Conservation (phyloP, 306 rosid species). For the Argentina anserina region DNA sequence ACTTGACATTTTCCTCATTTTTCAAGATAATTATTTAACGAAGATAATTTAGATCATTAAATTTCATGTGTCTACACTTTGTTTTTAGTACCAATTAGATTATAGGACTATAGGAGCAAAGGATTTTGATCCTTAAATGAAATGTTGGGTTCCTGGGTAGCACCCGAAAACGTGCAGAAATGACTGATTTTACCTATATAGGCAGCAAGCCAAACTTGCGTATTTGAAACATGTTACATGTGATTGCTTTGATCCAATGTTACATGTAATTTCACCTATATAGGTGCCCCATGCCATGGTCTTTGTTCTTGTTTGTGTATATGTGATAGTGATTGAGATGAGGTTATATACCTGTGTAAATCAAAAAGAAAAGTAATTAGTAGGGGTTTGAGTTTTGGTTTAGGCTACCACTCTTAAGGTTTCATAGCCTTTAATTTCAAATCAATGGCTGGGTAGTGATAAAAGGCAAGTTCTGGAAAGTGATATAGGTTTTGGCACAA, state of each 20-base stretch:
- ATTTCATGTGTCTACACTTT: too few species aligned
- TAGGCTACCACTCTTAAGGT: neutral
- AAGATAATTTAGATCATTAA: too few species aligned
- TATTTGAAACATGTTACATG: neutral
- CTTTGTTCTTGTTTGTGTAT: neutral
- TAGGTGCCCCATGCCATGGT: neutral
- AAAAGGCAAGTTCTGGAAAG: too few species aligned
- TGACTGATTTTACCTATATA: too few species aligned
- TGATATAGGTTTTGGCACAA: too few species aligned
- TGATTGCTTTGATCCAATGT: neutral
- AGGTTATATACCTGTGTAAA: neutral
- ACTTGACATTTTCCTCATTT: too few species aligned
- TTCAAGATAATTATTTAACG: too few species aligned
- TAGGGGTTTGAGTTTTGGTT: neutral
- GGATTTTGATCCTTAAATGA: neutral
- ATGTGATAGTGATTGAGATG: neutral
- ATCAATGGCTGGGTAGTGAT: too few species aligned
- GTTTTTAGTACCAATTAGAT: neutral
- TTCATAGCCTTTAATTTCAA: too few species aligned
- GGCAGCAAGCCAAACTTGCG: neutral
- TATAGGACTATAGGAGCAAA: neutral
- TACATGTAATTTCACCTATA: too few species aligned
- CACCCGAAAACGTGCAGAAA: neutral
- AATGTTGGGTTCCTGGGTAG: neutral
- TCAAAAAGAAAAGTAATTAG: neutral